Evolutionary conservation across 805 yeast species (phyloP).

Genomic region (Diddensiella caesifluorescens): DNA sequence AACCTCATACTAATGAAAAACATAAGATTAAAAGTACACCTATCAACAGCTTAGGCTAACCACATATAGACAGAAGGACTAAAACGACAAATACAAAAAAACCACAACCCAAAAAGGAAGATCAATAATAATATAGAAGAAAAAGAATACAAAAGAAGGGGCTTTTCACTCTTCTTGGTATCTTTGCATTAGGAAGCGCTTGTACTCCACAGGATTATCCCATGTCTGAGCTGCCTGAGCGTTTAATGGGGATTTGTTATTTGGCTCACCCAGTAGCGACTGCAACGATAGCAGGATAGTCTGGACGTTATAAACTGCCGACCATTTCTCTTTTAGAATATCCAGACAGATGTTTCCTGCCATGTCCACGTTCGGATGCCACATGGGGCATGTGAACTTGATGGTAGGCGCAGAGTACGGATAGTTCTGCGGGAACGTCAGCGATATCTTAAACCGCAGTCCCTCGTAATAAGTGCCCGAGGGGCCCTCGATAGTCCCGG

Average conservation of each 20-base stretch:
- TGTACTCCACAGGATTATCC: slow-evolving; percentile 43
- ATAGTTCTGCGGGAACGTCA: slow-evolving; percentile 50
- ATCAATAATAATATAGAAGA: too few relatives aligned
- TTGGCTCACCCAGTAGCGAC: slow-evolving; percentile 58
- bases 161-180: slow-evolving; percentile 37
- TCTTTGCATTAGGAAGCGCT: slow-evolving; percentile 34
- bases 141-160: too few relatives aligned
- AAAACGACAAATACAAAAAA: too few relatives aligned
- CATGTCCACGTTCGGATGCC: slow-evolving; percentile 63
- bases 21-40: too few relatives aligned
- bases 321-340: slow-evolving; percentile 61
- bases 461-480: slow-evolving; percentile 52
- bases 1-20: too few relatives aligned
- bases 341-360: slow-evolving; percentile 62
- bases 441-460: slow-evolving; percentile 44
- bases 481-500: slow-evolving; percentile 56
- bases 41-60: too few relatives aligned
- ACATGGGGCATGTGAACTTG: slow-evolving; percentile 53
- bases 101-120: too few relatives aligned
- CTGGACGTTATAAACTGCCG: slow-evolving; percentile 57
- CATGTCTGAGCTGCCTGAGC: slow-evolving; percentile 54
- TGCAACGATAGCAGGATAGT: slow-evolving; percentile 55
- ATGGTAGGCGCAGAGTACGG: slow-evolving; percentile 56
- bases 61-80: too few relatives aligned
- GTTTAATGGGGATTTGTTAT: slow-evolving; percentile 50